Evolutionary conservation across 2,329 filamentous ascomycete species (phyloP), one percentile per base, ranked within the genome.

Genomic region (Xylaria arbuscula): DNA sequence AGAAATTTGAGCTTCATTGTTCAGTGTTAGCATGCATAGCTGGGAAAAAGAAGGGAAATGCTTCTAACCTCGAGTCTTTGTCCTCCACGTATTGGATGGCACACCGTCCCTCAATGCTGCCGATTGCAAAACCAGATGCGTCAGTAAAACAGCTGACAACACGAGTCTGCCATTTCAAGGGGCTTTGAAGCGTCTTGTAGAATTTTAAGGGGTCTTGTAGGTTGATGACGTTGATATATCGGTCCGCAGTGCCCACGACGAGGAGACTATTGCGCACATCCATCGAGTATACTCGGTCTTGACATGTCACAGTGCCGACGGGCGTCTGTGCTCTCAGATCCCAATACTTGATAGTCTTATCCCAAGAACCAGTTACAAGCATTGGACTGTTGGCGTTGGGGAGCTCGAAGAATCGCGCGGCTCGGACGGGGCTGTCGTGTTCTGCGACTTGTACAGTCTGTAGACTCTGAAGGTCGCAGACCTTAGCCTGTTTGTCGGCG

Each of bases 51-150:
- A 4, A 8, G 2, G 34, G 24, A 38, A 58, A 32, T 34, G 36
- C 22, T 19, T 76, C 84, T 77, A 83, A 90, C 90, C 82, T 88
- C 2, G 92, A 84, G 79, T 99, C 94, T 81, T 98, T 98, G 51
- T 99, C 96, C 76, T 99, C 95, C 42, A 98, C 93, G 76, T 99
- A 98, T 79, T 99, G 96, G 72, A 99, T 99, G 1, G 96, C 96
- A 80, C 96, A 99, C 64, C 96, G 92, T 36, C 96, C 96, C 80
- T 99, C 96, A 76, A 99, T 97, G 78, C 93, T 97, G 63, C 96
- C 96, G 59, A 99, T 93, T 0, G 96, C 96, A 77, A 97, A 99
- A 6, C 96, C 96, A 0, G 90, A 90, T 7, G 93, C 92, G 79
- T 99, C 95, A 15, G 91, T 90, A 80, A 99, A 99, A 84, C 95